Percentiles rank a stretch among this genome's conserved stretches.
phyloP scores from a whole-genome alignment of 495 filamentous ascomycete genomes.

The Neurospora terricola region DNA sequence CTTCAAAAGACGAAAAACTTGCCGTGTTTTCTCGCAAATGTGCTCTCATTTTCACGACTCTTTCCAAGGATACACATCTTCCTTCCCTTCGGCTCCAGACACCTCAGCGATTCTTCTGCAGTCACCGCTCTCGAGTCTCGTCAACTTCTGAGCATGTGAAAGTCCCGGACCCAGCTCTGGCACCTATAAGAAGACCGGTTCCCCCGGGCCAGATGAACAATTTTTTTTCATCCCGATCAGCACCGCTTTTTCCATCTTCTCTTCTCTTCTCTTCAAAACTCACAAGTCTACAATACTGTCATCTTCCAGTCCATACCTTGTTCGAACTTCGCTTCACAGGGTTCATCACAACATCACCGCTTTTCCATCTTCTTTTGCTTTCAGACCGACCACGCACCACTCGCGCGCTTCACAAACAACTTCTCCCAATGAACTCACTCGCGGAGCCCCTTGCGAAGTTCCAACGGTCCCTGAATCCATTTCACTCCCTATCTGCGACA shows the following conservation, averaged over 20 bases:
- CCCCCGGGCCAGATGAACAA: not conserved
- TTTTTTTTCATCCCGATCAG: not conserved
- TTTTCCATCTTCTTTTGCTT: not conserved
- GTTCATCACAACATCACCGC: not conserved
- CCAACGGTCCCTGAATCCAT: not conserved
- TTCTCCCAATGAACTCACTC: not conserved
- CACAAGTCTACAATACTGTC: not conserved
- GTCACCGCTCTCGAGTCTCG: not conserved
- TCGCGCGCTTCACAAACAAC: not conserved
- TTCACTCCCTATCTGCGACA: not conserved
- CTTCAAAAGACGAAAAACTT: not conserved
- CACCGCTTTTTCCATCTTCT: not conserved
- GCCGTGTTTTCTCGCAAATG: not conserved
- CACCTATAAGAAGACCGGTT: not conserved
- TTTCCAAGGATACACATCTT: too few species aligned
- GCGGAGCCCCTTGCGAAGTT: too few species aligned
- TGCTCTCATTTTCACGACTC: not conserved
- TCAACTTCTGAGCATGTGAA: not conserved
- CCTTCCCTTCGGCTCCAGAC: not conserved
- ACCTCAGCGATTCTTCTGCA: not conserved
- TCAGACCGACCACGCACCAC: not conserved
- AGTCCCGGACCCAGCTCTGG: not conserved
- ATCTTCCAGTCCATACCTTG: not conserved
- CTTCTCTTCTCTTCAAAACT: not conserved
- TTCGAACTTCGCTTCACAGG: not conserved